phyloP scores from a whole-genome alignment of 2,329 filamentous ascomycete genomes.

The Lecanosticta acicola region DNA sequence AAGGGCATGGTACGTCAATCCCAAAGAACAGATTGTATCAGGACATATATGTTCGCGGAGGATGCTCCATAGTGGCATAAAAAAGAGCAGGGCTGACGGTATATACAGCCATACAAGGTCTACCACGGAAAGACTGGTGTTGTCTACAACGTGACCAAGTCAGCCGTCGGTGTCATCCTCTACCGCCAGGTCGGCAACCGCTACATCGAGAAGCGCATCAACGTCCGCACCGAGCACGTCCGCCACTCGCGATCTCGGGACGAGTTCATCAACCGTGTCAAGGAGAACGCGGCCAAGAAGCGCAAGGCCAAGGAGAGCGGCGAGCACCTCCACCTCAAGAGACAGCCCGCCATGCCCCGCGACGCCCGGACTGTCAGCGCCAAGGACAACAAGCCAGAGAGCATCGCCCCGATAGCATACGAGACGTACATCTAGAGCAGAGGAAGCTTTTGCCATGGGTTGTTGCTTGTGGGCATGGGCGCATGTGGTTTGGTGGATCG shows the following conservation, averaged over 20 bases:
- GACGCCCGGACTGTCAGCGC: slow-evolving; percentile 72
- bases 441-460: slow-evolving; percentile 12
- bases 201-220: slow-evolving; percentile 99
- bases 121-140: slow-evolving; percentile 91
- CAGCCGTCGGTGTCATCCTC: slow-evolving; percentile 95
- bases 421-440: slow-evolving; percentile 85
- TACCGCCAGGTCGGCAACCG: slow-evolving; percentile 99
- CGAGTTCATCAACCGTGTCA: slow-evolving; percentile 93
- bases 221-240: slow-evolving; percentile 98
- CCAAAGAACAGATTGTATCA: not conserved
- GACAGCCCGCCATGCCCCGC: slow-evolving; percentile 74
- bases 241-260: slow-evolving; percentile 89
- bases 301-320: slow-evolving; percentile 88
- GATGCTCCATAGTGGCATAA: too few relatives aligned
- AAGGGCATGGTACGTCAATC: slow-evolving; percentile 69
- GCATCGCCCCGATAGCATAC: slow-evolving; percentile 85
- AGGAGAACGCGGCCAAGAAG: slow-evolving; percentile 90
- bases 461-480: slow-evolving; percentile 15
- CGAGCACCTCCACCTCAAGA: slow-evolving; percentile 85
- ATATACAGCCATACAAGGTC: slow-evolving; percentile 77
- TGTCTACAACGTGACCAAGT: slow-evolving; percentile 88
- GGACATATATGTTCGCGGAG: too few relatives aligned
- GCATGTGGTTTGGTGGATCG: slow-evolving; percentile 17
- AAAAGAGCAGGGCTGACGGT: slow-evolving; percentile 4
- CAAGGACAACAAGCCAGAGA: slow-evolving; percentile 83